Conservation (phyloP, 108 stramenopile genomes). For the Bacterosira constricta region DNA sequence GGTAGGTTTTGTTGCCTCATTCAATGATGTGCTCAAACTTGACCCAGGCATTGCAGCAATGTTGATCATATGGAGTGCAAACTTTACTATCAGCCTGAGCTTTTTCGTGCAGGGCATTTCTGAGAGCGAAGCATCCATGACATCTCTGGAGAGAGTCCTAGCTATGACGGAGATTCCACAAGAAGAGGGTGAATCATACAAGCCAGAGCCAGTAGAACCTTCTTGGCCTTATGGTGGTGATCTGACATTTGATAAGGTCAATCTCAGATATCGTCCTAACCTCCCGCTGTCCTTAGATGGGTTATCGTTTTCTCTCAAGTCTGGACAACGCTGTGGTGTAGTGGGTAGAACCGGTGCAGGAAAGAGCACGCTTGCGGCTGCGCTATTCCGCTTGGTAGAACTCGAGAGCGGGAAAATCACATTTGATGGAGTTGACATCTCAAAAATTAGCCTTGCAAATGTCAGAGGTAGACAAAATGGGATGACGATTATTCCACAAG, state of each 20-base stretch:
- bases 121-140: constrained; percentile 86
- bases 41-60: constrained; percentile 59
- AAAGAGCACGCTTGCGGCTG: constrained; percentile 69
- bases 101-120: constrained; percentile 77
- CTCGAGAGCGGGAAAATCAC: constrained; percentile 79
- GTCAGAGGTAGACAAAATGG: constrained; percentile 73
- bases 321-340: constrained; percentile 74
- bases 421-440: constrained; percentile 84
- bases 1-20: constrained; percentile 56
- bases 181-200: constrained; percentile 56
- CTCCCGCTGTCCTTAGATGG: constrained; percentile 74
- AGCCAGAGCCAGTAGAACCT: constrained; percentile 12
- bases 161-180: constrained; percentile 70
- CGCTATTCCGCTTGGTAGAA: constrained; percentile 83
- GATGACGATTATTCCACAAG: constrained; percentile 95
- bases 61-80: constrained; percentile 49
- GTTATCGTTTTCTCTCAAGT: constrained; percentile 64
- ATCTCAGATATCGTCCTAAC: constrained; percentile 71
- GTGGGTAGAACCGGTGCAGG: constrained; percentile 82
- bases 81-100: constrained; percentile 80
- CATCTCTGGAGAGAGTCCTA: constrained; percentile 77
- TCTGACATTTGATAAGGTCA: constrained; percentile 71
- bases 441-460: constrained; percentile 65
- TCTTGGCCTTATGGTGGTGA: constrained; percentile 69
- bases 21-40: constrained; percentile 59